These are phyloP conservation scores for Plasmodium relictum DNA, from an alignment of 169 alveolate genomes.

Conservation along the genomic window DNA sequence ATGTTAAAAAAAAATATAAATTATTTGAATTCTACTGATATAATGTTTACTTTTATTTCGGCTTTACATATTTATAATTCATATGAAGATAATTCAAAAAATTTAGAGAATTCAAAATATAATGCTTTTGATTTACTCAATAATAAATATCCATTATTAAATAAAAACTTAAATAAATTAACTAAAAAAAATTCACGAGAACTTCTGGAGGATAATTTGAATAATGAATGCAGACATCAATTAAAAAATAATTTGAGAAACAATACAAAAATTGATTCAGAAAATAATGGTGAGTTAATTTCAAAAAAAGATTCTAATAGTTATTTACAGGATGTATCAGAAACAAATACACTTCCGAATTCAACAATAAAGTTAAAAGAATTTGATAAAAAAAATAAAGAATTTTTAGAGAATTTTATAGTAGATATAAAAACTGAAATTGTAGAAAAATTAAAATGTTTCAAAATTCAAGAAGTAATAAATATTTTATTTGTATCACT, in stretches of 20 bases:
- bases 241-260: not conserved
- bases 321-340: no score
- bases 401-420: conserved; percentile 8
- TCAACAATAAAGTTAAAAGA: not conserved
- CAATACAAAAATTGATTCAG: no score
- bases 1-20: conserved; percentile 37
- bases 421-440: conserved; percentile 11
- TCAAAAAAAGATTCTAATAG: not conserved
- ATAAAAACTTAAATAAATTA: no score
- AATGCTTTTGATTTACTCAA: no score
- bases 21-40: conserved; percentile 54
- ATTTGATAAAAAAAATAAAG: not conserved
- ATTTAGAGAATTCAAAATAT: not conserved
- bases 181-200: no score
- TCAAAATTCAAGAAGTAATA: conserved; percentile 64
- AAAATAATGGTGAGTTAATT: not conserved
- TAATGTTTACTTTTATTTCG: conserved; percentile 60
- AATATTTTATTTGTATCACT: conserved; percentile 45
- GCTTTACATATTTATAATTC: conserved; percentile 25
- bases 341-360: no score
- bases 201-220: no score
- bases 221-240: no score
- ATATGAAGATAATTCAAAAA: not conserved
- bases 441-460: conserved; percentile 40
- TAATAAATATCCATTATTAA: no score